Percentiles rank a stretch among this genome's conserved stretches.
These are phyloP conservation scores for Kodamaea jinghongensis DNA, from an alignment of 805 yeast species.

Conservation along the genomic window DNA sequence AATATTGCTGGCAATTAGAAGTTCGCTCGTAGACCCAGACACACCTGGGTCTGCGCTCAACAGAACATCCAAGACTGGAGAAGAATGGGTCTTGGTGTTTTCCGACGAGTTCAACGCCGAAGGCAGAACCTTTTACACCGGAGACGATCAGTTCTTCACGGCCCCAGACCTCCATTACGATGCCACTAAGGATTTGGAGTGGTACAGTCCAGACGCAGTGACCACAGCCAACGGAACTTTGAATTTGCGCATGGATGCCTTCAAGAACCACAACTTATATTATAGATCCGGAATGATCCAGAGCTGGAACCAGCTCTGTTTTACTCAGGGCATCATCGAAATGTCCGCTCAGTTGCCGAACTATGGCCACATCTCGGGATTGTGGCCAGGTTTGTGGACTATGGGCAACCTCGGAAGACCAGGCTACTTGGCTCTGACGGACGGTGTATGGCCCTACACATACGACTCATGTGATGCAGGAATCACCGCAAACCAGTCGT, in stretches of 20 bases:
- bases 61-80: conserved; percentile 17
- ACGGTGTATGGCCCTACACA: conserved; percentile 41
- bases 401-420: conserved; percentile 39
- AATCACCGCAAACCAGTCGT: conserved; percentile 37
- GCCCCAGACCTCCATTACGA: conserved; percentile 39
- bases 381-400: conserved; percentile 42
- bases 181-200: conserved; percentile 41
- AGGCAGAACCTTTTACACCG: conserved; percentile 40
- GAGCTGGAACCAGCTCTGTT: conserved; percentile 39
- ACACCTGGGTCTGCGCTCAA: conserved; percentile 16
- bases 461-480: conserved; percentile 38
- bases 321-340: conserved; percentile 31
- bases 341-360: conserved; percentile 31
- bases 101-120: conserved; percentile 41
- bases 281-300: conserved; percentile 42
- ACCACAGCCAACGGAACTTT: conserved; percentile 41
- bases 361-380: conserved; percentile 28
- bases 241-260: conserved; percentile 34
- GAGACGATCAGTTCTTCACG: conserved; percentile 41
- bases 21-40: conserved; percentile 24
- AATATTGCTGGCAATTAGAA: conserved; percentile 17
- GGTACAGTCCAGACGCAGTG: conserved; percentile 42
- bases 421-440: conserved; percentile 34
- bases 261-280: conserved; percentile 31
- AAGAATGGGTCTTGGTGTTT: conserved; percentile 34